Percentiles rank a stretch among this genome's conserved stretches.
Conservation (phyloP, 768 basidiomycete genomes). For the Tricholoma saponaceum region DNA sequence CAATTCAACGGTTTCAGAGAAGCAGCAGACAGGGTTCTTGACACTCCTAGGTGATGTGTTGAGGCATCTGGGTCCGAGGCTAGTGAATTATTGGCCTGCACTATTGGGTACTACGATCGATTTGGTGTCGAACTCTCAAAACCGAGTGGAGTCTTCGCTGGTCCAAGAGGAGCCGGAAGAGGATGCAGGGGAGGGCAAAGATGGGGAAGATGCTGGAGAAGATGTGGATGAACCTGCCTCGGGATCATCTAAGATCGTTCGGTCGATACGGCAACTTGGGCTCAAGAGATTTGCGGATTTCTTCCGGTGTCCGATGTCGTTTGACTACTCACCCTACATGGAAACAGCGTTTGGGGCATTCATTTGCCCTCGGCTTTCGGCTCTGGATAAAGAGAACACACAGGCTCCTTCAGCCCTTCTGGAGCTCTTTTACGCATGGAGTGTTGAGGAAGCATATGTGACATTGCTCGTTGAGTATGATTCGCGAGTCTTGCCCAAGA, state of each 20-base stretch:
- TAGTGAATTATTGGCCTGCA: conserved; percentile 68
- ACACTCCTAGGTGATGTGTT: conserved; percentile 81
- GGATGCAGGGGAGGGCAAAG: conserved; percentile 34
- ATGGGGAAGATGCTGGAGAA: conserved; percentile 31
- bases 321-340: conserved; percentile 76
- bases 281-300: conserved; percentile 86
- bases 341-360: conserved; percentile 59
- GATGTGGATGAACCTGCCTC: conserved; percentile 22
- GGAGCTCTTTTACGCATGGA: conserved; percentile 82
- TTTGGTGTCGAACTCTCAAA: conserved; percentile 63
- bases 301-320: conserved; percentile 68
- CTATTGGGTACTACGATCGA: conserved; percentile 68
- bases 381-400: conserved; percentile 79
- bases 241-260: conserved; percentile 38
- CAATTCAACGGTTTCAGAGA: conserved; percentile 37
- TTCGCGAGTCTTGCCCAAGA: conserved; percentile 59
- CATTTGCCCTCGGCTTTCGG: conserved; percentile 78
- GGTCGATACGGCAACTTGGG: conserved; percentile 76
- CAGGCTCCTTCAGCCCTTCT: conserved; percentile 88
- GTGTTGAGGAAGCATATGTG: conserved; percentile 51
- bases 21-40: conserved; percentile 82
- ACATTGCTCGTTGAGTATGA: conserved; percentile 70
- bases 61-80: conserved; percentile 72
- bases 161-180: conserved; percentile 21
- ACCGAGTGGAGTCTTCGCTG: conserved; percentile 33